These are phyloP conservation scores for Vaccinium myrtillus DNA, from an alignment of 148 eudicot species.

Conservation along the genomic window DNA sequence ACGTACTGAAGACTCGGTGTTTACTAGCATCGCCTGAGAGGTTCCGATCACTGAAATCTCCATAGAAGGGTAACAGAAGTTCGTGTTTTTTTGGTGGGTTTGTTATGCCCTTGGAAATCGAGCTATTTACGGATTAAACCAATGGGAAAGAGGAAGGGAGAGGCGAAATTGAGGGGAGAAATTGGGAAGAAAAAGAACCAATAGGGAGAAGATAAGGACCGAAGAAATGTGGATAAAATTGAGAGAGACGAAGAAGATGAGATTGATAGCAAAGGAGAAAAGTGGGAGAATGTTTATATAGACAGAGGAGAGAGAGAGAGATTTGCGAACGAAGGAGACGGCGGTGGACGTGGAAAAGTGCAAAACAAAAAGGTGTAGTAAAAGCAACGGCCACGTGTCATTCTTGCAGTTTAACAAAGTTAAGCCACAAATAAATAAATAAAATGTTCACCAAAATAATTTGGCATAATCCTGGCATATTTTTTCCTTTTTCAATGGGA, in stretches of 20 bases:
- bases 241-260: neutral
- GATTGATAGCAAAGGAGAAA: neutral
- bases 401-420: no score
- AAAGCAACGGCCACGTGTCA: no score
- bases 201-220: no score
- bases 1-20: neutral
- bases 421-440: no score
- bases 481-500: no score
- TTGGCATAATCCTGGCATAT: no score
- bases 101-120: neutral
- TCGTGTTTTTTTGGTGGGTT: neutral
- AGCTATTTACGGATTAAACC: neutral
- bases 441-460: no score
- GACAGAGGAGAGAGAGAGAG: neutral
- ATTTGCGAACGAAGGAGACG: no score
- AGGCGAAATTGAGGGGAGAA: neutral
- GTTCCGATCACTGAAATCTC: conserved; percentile 39
- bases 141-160: neutral
- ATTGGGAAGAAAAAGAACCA: no score
- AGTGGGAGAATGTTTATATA: neutral
- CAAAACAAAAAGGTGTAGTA: no score
- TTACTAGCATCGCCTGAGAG: conserved; percentile 37
- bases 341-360: no score
- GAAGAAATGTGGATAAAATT: neutral
- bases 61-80: neutral